Evolutionary conservation across 2,329 filamentous ascomycete genomes (phyloP).

Genomic region (Talaromyces sp.): DNA sequence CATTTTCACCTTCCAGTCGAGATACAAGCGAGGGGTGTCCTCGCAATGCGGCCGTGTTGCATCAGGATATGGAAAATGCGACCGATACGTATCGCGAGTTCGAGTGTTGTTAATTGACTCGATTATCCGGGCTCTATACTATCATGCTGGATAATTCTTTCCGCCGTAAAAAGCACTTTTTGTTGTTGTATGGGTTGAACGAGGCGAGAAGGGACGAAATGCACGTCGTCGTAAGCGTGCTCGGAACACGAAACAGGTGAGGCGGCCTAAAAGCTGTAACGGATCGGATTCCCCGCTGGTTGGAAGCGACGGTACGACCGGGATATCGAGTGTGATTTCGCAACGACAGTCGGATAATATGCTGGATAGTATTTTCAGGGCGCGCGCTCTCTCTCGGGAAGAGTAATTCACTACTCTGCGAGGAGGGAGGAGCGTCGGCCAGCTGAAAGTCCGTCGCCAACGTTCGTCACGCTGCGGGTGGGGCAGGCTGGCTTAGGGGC

Average conservation of each 20-base stretch:
- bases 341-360: neutral
- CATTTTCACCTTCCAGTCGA: constrained; percentile 29
- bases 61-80: neutral
- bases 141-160: neutral
- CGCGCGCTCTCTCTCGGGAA: neutral
- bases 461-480: neutral
- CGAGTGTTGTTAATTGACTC: neutral
- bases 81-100: neutral
- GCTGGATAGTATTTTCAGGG: neutral
- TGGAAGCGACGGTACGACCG: neutral
- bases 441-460: neutral
- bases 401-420: too few relatives aligned
- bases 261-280: neutral
- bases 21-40: constrained; percentile 9
- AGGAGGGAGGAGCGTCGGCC: too few relatives aligned
- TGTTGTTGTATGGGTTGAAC: neutral
- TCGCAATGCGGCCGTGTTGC: neutral
- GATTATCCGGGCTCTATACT: neutral
- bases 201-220: neutral
- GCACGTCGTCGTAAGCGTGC: neutral
- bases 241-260: neutral
- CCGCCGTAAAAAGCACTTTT: neutral
- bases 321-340: neutral
- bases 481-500: neutral
- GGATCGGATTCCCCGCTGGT: neutral